Evolutionary conservation across 2,329 filamentous ascomycete genomes (phyloP).

Genomic region (Aspergillus arachidicola): DNA sequence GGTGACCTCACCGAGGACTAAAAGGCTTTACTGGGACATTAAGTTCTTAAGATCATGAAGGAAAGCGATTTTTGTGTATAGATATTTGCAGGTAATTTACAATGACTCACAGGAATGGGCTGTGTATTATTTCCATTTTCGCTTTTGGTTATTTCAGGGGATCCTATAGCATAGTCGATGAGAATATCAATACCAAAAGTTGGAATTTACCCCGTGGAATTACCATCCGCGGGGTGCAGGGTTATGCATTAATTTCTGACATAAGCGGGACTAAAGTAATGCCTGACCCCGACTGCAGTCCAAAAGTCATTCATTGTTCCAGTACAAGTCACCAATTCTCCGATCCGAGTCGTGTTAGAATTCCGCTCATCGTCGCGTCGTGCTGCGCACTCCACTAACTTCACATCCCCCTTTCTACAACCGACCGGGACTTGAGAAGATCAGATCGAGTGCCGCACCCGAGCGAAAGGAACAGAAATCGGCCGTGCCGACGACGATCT

Average conservation of each 20-base stretch:
- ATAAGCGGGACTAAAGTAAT: not conserved
- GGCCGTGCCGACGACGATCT: slow-evolving; percentile 1
- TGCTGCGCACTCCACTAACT: not conserved
- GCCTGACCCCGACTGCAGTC: not conserved
- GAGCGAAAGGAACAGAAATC: slow-evolving; percentile 1
- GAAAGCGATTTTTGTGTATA: slow-evolving; percentile 11
- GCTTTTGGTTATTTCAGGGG: not conserved
- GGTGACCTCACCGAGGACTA: slow-evolving; percentile 92
- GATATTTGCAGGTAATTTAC: slow-evolving; percentile 9
- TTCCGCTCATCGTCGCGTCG: not conserved
- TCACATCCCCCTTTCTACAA: not conserved
- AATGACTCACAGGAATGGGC: not conserved
- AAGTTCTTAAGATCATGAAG: slow-evolving; percentile 4
- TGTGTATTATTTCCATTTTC: not conserved
- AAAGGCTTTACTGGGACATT: not conserved
- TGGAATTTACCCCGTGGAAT: not conserved
- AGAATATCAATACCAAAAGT: not conserved
- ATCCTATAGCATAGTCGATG: slow-evolving; percentile 9
- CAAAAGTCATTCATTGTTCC: not conserved
- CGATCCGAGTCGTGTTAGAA: not conserved
- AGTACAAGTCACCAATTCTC: not conserved
- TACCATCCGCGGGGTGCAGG: not conserved
- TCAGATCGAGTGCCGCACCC: slow-evolving; percentile 5
- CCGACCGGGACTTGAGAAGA: not conserved
- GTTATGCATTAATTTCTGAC: not conserved